Percentiles rank a stretch among this genome's conserved stretches.
phyloP scores from a whole-genome alignment of 148 eudicot genomes.

The Silene uniflora region DNA sequence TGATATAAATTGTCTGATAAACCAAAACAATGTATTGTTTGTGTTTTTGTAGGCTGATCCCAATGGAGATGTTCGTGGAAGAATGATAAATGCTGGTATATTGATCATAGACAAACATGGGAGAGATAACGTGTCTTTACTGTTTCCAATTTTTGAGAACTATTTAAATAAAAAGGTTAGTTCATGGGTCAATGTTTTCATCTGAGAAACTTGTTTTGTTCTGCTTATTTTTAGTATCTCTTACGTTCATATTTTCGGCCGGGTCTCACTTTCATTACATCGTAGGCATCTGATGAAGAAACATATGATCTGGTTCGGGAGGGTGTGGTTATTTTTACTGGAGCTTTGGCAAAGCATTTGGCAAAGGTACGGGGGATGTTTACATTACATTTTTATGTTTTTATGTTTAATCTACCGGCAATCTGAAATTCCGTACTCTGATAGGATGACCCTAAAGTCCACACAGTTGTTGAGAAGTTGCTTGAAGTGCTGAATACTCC shows the following conservation, averaged over 20 bases:
- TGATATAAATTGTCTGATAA: neutral
- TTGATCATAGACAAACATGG: conserved; percentile 95
- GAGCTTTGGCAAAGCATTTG: conserved; percentile 95
- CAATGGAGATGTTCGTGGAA: conserved; percentile 90
- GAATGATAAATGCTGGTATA: conserved; percentile 98
- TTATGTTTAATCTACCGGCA: neutral
- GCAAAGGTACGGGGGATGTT: conserved; percentile 47
- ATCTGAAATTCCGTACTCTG: conserved; percentile 15
- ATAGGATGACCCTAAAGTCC: conserved; percentile 96
- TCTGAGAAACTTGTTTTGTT: neutral
- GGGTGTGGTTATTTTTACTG: conserved; percentile 96
- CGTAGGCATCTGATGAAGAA: conserved; percentile 87
- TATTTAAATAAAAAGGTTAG: conserved; percentile 90
- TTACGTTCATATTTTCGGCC: conserved; percentile 1
- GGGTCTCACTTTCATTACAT: conserved; percentile 9
- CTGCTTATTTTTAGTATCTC: neutral
- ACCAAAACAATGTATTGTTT: conserved; percentile 1
- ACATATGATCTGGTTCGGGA: conserved; percentile 92
- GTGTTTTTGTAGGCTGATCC: conserved; percentile 73
- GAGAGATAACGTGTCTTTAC: conserved; percentile 70
- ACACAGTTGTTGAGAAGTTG: conserved; percentile 82
- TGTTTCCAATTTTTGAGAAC: conserved; percentile 98
- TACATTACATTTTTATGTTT: neutral
- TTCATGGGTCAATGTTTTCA: neutral
- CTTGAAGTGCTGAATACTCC: conserved; percentile 95